These are phyloP conservation scores for Aspergillus olivimuriae DNA, from an alignment of 495 filamentous ascomycete genomes.

Conservation along the genomic window DNA sequence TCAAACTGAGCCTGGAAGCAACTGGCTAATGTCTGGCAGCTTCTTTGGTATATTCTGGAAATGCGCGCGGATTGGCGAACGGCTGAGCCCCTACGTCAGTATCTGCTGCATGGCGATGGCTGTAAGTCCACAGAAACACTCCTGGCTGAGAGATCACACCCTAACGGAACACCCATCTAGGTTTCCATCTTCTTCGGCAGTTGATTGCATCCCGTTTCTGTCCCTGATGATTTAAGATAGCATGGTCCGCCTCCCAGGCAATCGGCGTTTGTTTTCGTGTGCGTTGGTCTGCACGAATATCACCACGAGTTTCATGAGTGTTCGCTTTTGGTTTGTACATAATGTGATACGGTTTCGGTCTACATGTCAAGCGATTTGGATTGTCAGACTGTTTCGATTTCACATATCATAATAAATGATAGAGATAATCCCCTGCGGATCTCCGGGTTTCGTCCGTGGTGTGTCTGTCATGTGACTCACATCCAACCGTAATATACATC, in stretches of 20 bases:
- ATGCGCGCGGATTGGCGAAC: slow-evolving; percentile 85
- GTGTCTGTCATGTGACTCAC: too few relatives aligned
- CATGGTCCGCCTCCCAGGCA: slow-evolving; percentile 8
- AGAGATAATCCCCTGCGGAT: too few relatives aligned
- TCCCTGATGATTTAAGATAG: slow-evolving; percentile 7
- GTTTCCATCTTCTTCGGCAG: slow-evolving; percentile 41
- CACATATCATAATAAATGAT: too few relatives aligned
- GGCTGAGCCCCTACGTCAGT: slow-evolving; percentile 92
- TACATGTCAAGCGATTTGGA: too few relatives aligned
- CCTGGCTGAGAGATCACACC: not conserved
- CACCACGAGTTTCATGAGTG: slow-evolving; percentile 6
- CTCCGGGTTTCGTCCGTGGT: too few relatives aligned
- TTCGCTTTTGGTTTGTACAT: slow-evolving; percentile 22
- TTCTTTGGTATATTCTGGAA: slow-evolving; percentile 95
- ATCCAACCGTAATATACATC: too few relatives aligned
- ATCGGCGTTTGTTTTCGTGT: slow-evolving; percentile 7
- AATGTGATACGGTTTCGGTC: too few relatives aligned
- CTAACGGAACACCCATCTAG: slow-evolving; percentile 14
- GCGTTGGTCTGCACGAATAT: slow-evolving; percentile 2
- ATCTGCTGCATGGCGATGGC: slow-evolving; percentile 93
- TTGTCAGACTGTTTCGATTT: not conserved
- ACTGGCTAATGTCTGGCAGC: slow-evolving; percentile 35
- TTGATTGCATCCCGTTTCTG: slow-evolving; percentile 10
- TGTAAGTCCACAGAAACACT: slow-evolving; percentile 48
- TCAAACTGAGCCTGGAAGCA: not conserved